Evolutionary conservation across 208 protist species (phyloP).

Genomic region (Acanthamoeba culbertsoni): DNA sequence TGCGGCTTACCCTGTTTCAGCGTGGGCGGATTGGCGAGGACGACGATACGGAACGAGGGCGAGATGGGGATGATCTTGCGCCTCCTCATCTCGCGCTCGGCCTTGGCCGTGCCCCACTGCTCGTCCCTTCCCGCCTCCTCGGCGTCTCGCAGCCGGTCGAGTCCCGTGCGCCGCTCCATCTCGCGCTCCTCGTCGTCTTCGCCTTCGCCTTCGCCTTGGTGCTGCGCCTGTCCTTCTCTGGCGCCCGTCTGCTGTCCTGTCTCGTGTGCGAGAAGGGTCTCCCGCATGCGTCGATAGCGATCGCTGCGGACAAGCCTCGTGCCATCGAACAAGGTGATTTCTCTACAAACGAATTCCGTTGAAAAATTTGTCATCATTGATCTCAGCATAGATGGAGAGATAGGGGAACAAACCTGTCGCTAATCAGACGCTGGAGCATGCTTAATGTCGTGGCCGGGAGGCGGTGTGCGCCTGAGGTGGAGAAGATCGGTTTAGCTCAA

Average conservation of each 20-base stretch:
- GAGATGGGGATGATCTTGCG: conserved; percentile 34
- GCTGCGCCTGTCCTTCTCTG: too few relatives aligned
- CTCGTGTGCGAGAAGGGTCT: conserved; percentile 61
- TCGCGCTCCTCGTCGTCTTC: not conserved
- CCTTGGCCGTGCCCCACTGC: not conserved
- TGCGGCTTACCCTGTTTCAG: conserved; percentile 42
- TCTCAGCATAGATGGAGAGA: too few relatives aligned
- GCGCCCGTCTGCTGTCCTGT: not conserved
- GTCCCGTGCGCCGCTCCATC: conserved; percentile 16
- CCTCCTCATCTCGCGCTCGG: not conserved
- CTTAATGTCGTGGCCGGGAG: conserved; percentile 63
- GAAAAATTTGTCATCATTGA: too few relatives aligned
- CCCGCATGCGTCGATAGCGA: conserved; percentile 71
- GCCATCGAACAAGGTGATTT: conserved; percentile 86
- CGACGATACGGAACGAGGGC: conserved; percentile 38
- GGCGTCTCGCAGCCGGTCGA: not conserved
- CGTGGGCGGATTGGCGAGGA: conserved; percentile 41
- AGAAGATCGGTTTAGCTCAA: too few relatives aligned
- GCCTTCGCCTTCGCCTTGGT: not conserved
- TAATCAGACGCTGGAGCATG: conserved; percentile 68
- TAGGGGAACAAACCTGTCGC: too few relatives aligned
- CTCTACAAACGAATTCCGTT: conserved; percentile 77
- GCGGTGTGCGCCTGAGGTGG: conserved; percentile 78
- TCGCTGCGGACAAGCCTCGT: conserved; percentile 86
- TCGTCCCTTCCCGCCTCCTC: not conserved